These are phyloP conservation scores for Chaetomiaceae sp. DNA, from an alignment of 2,329 filamentous ascomycete species.

Conservation along the genomic window DNA sequence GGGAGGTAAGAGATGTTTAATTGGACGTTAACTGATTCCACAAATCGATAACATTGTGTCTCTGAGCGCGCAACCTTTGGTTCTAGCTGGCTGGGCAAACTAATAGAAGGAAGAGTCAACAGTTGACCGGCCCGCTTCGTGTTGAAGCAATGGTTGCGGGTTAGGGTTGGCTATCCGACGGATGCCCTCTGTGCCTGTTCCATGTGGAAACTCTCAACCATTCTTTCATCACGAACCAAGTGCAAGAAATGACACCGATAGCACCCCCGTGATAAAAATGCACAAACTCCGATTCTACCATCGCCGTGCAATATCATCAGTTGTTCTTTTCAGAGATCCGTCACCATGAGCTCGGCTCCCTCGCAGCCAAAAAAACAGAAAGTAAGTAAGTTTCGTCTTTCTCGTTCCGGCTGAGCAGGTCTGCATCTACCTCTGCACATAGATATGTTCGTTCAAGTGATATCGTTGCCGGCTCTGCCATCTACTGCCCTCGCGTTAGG, in stretches of 20 bases:
- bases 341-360: slow-evolving; percentile 9
- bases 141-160: too few relatives aligned
- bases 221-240: neutral
- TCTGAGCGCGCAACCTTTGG: too few relatives aligned
- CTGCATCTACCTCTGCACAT: too few relatives aligned
- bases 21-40: neutral
- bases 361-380: slow-evolving; percentile 21
- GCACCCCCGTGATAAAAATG: slow-evolving; percentile 1
- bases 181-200: too few relatives aligned
- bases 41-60: neutral
- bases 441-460: too few relatives aligned
- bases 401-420: neutral
- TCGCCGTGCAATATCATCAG: neutral
- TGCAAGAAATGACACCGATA: neutral
- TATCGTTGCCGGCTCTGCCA: neutral
- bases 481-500: neutral
- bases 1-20: slow-evolving; percentile 2
- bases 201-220: neutral
- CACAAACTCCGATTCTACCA: neutral
- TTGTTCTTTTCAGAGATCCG: neutral
- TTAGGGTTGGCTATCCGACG: neutral
- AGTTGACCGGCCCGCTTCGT: too few relatives aligned
- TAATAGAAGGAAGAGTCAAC: too few relatives aligned
- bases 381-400: slow-evolving; percentile 10
- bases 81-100: too few relatives aligned